Conservation (phyloP, 352 stramenopile species). For the Globisporangium emineosum region DNA sequence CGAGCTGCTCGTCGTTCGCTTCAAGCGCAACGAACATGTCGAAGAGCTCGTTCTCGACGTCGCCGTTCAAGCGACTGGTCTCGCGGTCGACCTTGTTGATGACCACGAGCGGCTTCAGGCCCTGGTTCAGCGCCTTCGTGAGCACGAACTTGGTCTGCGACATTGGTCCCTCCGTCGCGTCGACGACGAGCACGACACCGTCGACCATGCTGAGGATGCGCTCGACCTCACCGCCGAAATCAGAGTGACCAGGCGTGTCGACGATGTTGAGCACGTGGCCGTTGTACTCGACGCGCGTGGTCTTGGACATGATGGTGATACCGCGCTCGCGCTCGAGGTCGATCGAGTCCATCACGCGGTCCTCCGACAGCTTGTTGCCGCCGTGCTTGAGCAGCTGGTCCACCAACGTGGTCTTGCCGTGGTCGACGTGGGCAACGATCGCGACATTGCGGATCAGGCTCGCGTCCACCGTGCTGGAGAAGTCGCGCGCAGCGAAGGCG, state of each 20-base stretch:
- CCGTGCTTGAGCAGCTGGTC: conserved; percentile 97
- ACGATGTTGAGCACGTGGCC: conserved; percentile 96
- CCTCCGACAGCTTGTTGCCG: conserved; percentile 80
- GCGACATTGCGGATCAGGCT: conserved; percentile 86
- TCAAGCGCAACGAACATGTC: conserved; percentile 96
- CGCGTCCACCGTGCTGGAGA: conserved; percentile 37
- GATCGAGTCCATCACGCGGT: conserved; percentile 98
- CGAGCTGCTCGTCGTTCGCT: conserved; percentile 94
- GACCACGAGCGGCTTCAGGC: conserved; percentile 94
- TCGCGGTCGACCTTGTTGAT: conserved; percentile 98
- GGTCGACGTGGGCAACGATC: conserved; percentile 96
- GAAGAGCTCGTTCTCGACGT: conserved; percentile 97
- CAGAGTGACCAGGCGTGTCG: conserved; percentile 97
- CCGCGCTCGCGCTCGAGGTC: conserved; percentile 97
- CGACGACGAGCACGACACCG: conserved; percentile 96
- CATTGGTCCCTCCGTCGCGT: conserved; percentile 96
- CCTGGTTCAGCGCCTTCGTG: conserved; percentile 92
- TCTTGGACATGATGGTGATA: conserved; percentile 99
- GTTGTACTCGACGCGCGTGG: conserved; percentile 94
- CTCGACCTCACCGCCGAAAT: conserved; percentile 99
- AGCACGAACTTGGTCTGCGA: conserved; percentile 99
- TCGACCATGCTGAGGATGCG: conserved; percentile 97
- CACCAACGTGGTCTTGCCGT: conserved; percentile 98
- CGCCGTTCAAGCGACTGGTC: conserved; percentile 87
- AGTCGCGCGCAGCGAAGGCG: conserved; percentile 28